These are phyloP conservation scores for Flaveria sonorensis DNA, from an alignment of 129 eudicot species.

Conservation along the genomic window DNA sequence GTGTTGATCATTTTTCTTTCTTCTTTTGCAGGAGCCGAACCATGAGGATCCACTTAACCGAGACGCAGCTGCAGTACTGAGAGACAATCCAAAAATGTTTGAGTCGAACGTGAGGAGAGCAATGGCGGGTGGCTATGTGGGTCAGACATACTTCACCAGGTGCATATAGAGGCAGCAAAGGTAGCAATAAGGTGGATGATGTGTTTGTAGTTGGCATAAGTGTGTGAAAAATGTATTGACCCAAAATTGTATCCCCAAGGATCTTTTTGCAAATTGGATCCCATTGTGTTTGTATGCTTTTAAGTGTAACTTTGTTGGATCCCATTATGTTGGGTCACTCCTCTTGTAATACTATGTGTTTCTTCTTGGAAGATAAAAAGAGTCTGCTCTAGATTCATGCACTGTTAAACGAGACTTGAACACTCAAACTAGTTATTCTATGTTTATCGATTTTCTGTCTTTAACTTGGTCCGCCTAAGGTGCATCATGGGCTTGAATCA, in stretches of 20 bases:
- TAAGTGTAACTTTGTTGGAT: constrained; percentile 25
- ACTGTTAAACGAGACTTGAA: neutral
- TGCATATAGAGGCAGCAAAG: constrained; percentile 44
- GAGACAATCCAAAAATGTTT: constrained; percentile 77
- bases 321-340: constrained; percentile 35
- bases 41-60: constrained; percentile 83
- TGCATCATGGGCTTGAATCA: no score
- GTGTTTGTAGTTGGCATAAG: constrained; percentile 28
- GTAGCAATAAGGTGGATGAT: constrained; percentile 21
- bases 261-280: constrained; percentile 35
- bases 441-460: no score
- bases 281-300: constrained; percentile 41
- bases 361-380: constrained; percentile 36
- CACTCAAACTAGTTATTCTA: neutral
- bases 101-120: constrained; percentile 84
- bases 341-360: constrained; percentile 42
- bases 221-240: constrained; percentile 31
- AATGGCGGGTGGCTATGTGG: constrained; percentile 80
- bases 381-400: neutral
- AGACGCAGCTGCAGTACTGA: constrained; percentile 82
- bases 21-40: constrained; percentile 61
- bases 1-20: neutral
- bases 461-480: no score
- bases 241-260: constrained; percentile 27
- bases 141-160: constrained; percentile 63